phyloP scores from a whole-genome alignment of 1,139 yeast species.

The Kazachstania sp. region DNA sequence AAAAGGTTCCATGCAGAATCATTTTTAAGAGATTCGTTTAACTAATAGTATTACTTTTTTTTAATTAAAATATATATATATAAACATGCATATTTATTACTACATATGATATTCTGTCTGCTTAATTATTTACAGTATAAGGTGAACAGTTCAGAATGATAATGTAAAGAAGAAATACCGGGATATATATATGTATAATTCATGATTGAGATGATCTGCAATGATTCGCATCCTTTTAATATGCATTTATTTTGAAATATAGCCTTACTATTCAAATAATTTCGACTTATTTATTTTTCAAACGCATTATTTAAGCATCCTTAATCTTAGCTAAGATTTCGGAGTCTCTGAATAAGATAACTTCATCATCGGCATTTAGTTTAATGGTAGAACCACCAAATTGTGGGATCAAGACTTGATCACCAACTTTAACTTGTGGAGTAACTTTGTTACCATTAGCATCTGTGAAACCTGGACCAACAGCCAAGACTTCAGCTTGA shows the following conservation, averaged over 20 bases:
- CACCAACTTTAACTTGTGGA: constrained; percentile 76
- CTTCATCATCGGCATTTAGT: constrained; percentile 68
- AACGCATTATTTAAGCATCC: constrained; percentile 20
- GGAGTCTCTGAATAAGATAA: constrained; percentile 72
- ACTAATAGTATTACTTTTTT: neutral
- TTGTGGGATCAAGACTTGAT: constrained; percentile 85
- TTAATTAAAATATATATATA: neutral
- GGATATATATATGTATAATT: too few species aligned
- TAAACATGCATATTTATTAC: neutral
- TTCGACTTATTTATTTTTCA: too few species aligned
- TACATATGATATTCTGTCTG: neutral
- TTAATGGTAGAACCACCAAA: constrained; percentile 84
- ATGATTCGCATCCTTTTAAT: too few species aligned
- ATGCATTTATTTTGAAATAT: too few species aligned
- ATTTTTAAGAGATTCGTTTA: constrained; percentile 7
- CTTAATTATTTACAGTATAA: constrained; percentile 2
- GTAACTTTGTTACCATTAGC: constrained; percentile 62
- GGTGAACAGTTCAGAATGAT: neutral
- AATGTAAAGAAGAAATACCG: neutral
- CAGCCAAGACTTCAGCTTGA: constrained; percentile 70
- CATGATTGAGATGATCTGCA: too few species aligned
- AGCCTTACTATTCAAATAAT: too few species aligned
- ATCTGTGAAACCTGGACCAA: constrained; percentile 73
- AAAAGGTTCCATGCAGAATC: constrained; percentile 17
- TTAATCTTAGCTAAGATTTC: constrained; percentile 89